Conservation (phyloP, 495 filamentous ascomycete species). For the Penicillium coprophilum region DNA sequence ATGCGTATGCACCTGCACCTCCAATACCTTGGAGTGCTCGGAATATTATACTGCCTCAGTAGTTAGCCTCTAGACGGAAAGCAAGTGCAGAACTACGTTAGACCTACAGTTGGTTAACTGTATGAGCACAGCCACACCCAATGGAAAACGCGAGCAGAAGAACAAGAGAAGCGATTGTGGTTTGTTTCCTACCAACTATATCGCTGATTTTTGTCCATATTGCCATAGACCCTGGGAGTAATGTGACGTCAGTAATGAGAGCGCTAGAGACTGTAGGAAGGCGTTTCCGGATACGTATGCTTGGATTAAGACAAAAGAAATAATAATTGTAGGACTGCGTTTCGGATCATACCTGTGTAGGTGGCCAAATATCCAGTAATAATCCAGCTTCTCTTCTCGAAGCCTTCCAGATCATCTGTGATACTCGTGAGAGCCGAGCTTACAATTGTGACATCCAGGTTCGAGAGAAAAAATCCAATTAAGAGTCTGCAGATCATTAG, state of each 20-base stretch:
- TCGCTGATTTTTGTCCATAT: slow-evolving; percentile 62
- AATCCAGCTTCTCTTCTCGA: slow-evolving; percentile 56
- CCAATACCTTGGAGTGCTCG: slow-evolving; percentile 59
- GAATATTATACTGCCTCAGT: slow-evolving; percentile 46
- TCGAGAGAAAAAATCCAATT: slow-evolving; percentile 57
- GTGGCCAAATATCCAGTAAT: slow-evolving; percentile 57
- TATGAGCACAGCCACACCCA: slow-evolving; percentile 54
- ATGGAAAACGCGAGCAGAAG: slow-evolving; percentile 56
- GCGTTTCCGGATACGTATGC: not conserved
- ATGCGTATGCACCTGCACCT: slow-evolving; percentile 52
- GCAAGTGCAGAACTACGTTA: not conserved
- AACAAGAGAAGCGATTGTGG: slow-evolving; percentile 48
- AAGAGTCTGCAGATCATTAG: slow-evolving; percentile 42
- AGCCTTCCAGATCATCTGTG: slow-evolving; percentile 52
- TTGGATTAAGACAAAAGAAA: not conserved
- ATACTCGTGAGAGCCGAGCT: slow-evolving; percentile 62
- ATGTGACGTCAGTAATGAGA: not conserved
- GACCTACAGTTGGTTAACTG: slow-evolving; percentile 53
- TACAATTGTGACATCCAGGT: slow-evolving; percentile 63
- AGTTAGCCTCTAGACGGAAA: not conserved
- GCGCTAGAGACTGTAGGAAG: not conserved
- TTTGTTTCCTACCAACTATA: slow-evolving; percentile 54
- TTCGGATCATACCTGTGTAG: slow-evolving; percentile 47
- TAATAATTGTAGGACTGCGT: not conserved
- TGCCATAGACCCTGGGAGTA: slow-evolving; percentile 48